These are phyloP conservation scores for Phytophthora hibernalis DNA, from an alignment of 352 stramenopile species.

Conservation along the genomic window DNA sequence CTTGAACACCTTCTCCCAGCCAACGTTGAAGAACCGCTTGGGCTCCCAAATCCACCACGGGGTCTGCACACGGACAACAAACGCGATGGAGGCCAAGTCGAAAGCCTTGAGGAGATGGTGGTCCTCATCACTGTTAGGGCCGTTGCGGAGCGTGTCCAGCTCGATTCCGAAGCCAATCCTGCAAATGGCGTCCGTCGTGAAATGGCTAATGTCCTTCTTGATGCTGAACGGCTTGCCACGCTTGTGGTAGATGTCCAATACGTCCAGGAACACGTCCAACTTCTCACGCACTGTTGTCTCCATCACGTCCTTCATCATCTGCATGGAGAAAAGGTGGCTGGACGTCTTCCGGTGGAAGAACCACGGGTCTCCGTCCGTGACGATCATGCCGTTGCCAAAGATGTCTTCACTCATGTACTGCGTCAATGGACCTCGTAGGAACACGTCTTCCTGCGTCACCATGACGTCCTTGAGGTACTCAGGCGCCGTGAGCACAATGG, in stretches of 20 bases:
- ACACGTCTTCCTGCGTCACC: conserved; percentile 64
- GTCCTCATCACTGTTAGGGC: conserved; percentile 35
- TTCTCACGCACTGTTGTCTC: conserved; percentile 41
- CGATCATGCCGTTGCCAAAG: conserved; percentile 60
- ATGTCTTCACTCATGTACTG: conserved; percentile 51
- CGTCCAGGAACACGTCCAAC: conserved; percentile 33
- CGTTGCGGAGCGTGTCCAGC: conserved; percentile 42
- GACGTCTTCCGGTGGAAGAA: conserved; percentile 73
- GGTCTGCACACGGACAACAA: conserved; percentile 36
- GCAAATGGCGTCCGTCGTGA: conserved; percentile 68
- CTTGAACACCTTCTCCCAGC: conserved; percentile 47
- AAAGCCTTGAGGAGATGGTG: conserved; percentile 55
- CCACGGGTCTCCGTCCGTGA: conserved; percentile 47
- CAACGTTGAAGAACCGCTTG: conserved; percentile 39
- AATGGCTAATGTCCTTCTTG: conserved; percentile 52
- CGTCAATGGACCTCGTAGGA: conserved; percentile 56
- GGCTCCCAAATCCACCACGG: conserved; percentile 50
- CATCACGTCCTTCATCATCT: conserved; percentile 57
- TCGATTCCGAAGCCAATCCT: conserved; percentile 66
- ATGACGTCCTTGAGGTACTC: conserved; percentile 53
- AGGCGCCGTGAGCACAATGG: conserved; percentile 45
- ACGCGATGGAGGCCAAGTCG: conserved; percentile 32
- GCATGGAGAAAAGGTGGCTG: conserved; percentile 83
- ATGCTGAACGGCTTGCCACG: conserved; percentile 38
- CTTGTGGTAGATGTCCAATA: conserved; percentile 24